Base-by-base conservation (phyloP, 768 basidiomycete species). In the Pleurotus sapidus region DNA sequence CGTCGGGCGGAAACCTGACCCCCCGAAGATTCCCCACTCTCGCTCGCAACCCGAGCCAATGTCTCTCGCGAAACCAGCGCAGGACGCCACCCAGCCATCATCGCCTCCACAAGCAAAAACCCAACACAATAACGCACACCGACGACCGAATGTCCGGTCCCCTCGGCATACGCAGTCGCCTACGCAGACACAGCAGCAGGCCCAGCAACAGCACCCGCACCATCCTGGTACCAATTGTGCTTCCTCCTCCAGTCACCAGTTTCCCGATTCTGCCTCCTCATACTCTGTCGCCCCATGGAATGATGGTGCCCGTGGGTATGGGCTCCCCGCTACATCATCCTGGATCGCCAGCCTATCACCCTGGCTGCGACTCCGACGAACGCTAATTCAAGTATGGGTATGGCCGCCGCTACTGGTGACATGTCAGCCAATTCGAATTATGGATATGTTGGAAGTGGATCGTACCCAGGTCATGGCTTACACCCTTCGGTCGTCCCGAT, bases 161-260 rank as follows among this genome's bases (percentile, higher is more conserved):
- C 55, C 38, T n/a, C 60, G 34, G 4, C 50, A 56, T 5, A 27
- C 57, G 11, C 46, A 39, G 39, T 34, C 58, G 25, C 17, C 30
- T 38, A 24, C 56, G 17, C 51, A 56, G 12, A 43, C 20, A n/a
- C 57, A 40, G 25, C 55, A 57, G 12, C 43, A 60, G 11, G 24
- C 37, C 23, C 57, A 25, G 15, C 70, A 60, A 39, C 53, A 64
- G 6, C 74, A 76, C 57, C 77, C 75, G 39, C 78, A 84, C 46
- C 88, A 87, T 61, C 89, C 89, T 1, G 88, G 88, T 0, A n/a
- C 84, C 83, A 2, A 91, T 91, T 50, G 70, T 84, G 2, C 78
- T 87, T 27, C 91, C 85, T 27, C 89, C 85, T 1, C 84, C 72
- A 14, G 77, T 78, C 27, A 65, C 67, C 17, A 70, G 75, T 45